These are phyloP conservation scores for Crithidia thermophila DNA, from an alignment of 208 protist genomes.

Conservation along the genomic window DNA sequence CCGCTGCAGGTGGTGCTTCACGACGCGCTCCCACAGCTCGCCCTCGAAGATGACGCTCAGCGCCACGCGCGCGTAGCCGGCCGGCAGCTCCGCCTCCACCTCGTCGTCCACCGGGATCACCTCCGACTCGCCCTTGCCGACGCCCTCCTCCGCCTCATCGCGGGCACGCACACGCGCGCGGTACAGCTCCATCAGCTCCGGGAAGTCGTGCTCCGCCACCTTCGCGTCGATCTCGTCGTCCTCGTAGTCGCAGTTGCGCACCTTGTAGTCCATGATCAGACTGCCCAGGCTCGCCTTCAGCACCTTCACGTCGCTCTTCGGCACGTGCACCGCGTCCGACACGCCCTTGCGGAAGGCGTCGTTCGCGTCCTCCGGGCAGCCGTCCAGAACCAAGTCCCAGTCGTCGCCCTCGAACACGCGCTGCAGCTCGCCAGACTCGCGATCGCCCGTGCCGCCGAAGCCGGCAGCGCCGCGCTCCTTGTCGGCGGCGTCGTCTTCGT, in stretches of 20 bases:
- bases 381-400: constrained; percentile 53
- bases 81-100: constrained; percentile 20
- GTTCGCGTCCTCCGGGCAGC: constrained; percentile 25
- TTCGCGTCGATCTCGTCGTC: constrained; percentile 32
- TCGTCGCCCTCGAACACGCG: constrained; percentile 55
- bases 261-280: constrained; percentile 52
- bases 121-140: constrained; percentile 7
- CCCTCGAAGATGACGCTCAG: constrained; percentile 60
- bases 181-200: constrained; percentile 61
- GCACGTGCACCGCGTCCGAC: constrained; percentile 22
- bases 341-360: constrained; percentile 40
- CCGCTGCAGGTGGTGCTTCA: constrained; percentile 21
- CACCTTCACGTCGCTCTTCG: constrained; percentile 29
- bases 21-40: constrained; percentile 36
- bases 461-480: constrained; percentile 13
- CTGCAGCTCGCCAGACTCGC: constrained; percentile 37
- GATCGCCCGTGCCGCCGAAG: constrained; percentile 23
- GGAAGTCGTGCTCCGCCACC: constrained; percentile 36
- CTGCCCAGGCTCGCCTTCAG: constrained; percentile 38
- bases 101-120: constrained; percentile 14
- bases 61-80: constrained; percentile 18
- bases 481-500: constrained; percentile 11
- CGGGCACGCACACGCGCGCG: constrained; percentile 32
- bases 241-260: constrained; percentile 29
- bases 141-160: constrained; percentile 7